Evolutionary conservation across 2,329 filamentous ascomycete species (phyloP), one percentile per base, ranked within the genome.

Genomic region (Fusarium sp.): DNA sequence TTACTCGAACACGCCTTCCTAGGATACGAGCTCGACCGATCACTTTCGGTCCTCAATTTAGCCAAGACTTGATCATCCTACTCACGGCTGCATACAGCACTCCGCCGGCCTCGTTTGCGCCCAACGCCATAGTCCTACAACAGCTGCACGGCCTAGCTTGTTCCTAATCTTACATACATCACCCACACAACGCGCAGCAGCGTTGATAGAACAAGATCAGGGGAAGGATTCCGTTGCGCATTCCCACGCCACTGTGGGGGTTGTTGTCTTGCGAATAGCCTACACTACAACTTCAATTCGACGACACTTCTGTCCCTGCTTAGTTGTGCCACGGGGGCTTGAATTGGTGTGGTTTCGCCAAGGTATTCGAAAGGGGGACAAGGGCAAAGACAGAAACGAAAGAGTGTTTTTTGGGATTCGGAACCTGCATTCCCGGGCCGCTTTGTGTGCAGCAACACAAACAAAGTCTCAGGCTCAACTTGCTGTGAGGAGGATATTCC

Each of bases 331-430:
- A 75, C 74, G 15, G 57, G 69, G 70, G 71, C 67, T 72, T 68
- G 58, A 54, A 56, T 59, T 70, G 64, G 74, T 75, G 74, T 75
- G 72, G 73, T 74, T 69, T 64, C 72, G 68, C 74, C 74, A 68
- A 60, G 60, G 58, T 65, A 58, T 65, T 65, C 62, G 35, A 66
- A 62, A 69, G 67, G 69, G 63, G 67, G 60, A 70, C 60, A 61
- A 69, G 64, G 56, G 38, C 40, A 46, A 44, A 48, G 46, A 38
- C 36, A 39, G 58, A 46, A 61, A 43, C 24, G 43, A 44, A 53
- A 68, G 63, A 64, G 54, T 19, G 58, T 58, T 54, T 66, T 61
- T 64, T 61, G 68, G 67, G 48, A 49, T 64, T 58, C 62, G 66
- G 71, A 74, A 70, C 64, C 67, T 73, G 70, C 68, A 75, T 73